Evolutionary conservation across 106 monocot species (phyloP).

Genomic region (Posidonia australis): DNA sequence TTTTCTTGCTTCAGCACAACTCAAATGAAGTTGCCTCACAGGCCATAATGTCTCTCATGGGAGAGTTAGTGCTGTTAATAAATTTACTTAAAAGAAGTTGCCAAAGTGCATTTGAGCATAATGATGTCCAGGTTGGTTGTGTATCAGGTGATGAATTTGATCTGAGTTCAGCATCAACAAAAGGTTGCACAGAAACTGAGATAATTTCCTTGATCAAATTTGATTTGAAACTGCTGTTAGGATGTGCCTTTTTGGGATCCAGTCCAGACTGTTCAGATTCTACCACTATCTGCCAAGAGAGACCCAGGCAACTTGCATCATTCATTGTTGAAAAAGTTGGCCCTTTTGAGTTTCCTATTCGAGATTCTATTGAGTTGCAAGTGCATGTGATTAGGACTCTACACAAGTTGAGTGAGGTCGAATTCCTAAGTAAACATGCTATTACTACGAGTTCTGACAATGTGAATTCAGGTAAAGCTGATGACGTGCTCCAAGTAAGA

Average conservation of each 20-base stretch:
- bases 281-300: slow-evolving; percentile 16
- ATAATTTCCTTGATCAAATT: slow-evolving; percentile 77
- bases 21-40: slow-evolving; percentile 44
- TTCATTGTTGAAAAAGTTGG: slow-evolving; percentile 48
- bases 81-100: slow-evolving; percentile 28
- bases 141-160: not conserved
- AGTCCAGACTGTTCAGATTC: slow-evolving; percentile 7
- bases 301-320: slow-evolving; percentile 32
- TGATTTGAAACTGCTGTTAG: slow-evolving; percentile 59
- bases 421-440: slow-evolving; percentile 29
- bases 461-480: slow-evolving; percentile 4
- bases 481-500: slow-evolving; percentile 6
- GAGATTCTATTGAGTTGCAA: slow-evolving; percentile 53
- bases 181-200: slow-evolving; percentile 38
- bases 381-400: slow-evolving; percentile 43
- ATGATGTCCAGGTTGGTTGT: slow-evolving; percentile 7
- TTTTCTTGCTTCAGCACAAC: slow-evolving; percentile 63
- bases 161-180: not conserved
- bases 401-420: slow-evolving; percentile 51
- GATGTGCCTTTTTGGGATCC: slow-evolving; percentile 29
- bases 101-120: not conserved
- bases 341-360: slow-evolving; percentile 56
- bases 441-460: slow-evolving; percentile 12
- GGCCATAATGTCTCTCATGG: slow-evolving; percentile 39
- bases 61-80: slow-evolving; percentile 61